A percentile compares a stretch with the other conserved stretches of the same genome.
Evolutionary conservation across 305 asterid genomes (phyloP).

Genomic region (Euphrasia arctica): DNA sequence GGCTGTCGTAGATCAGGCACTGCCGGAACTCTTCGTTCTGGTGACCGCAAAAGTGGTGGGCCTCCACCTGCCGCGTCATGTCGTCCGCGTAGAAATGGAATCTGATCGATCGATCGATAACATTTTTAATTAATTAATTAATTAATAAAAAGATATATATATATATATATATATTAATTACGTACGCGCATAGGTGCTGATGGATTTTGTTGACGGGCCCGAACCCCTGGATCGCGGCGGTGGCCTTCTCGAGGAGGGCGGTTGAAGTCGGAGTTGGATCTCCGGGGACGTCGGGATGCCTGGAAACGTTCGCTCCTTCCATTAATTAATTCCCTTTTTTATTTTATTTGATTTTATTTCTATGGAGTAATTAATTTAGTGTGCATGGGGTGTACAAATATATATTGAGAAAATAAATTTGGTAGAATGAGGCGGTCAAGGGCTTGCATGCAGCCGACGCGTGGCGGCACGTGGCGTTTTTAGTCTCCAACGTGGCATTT

Average conservation of each 20-base stretch:
- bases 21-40: conserved; percentile 83
- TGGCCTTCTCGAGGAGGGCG: conserved; percentile 63
- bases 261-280: conserved; percentile 60
- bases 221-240: conserved; percentile 73
- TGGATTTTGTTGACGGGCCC: conserved; percentile 86
- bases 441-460: no score
- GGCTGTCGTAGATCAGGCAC: conserved; percentile 73
- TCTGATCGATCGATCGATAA: conserved; percentile 24
- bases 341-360: neutral
- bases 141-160: neutral
- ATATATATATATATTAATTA: no score
- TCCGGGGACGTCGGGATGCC: conserved; percentile 67
- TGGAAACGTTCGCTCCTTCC: conserved; percentile 52
- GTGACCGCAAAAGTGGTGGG: conserved; percentile 86
- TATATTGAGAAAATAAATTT: no score
- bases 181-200: conserved; percentile 92
- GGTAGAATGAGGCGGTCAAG: no score
- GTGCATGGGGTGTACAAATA: no score
- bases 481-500: no score
- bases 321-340: conserved; percentile 31
- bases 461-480: no score
- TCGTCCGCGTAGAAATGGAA: conserved; percentile 86
- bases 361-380: no score
- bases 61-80: conserved; percentile 89
- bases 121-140: neutral